Evolutionary conservation across 2,329 filamentous ascomycete genomes (phyloP).

Genomic region (Pseudopyricularia javanii): DNA sequence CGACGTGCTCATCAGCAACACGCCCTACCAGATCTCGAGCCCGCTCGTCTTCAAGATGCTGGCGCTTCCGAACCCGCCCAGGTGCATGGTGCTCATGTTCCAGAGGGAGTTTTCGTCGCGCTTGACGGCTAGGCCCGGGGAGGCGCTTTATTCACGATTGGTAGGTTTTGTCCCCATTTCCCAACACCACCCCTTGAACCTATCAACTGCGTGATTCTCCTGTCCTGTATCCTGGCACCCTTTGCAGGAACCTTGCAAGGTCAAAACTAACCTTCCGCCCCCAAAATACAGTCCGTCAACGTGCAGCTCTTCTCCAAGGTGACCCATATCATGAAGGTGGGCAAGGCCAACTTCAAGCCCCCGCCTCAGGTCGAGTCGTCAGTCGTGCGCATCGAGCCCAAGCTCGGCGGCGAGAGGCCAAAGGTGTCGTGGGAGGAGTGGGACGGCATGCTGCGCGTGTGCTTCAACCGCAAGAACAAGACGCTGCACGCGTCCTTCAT

Average conservation of each 20-base stretch:
- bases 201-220: too few relatives aligned
- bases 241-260: too few relatives aligned
- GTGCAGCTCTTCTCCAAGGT: constrained; percentile 72
- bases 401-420: constrained; percentile 62
- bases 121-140: constrained; percentile 75
- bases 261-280: background rate
- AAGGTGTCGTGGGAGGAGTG: constrained; percentile 89
- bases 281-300: constrained; percentile 51
- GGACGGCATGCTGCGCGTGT: constrained; percentile 75
- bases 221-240: too few relatives aligned
- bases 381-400: constrained; percentile 85
- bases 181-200: background rate
- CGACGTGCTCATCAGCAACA: constrained; percentile 70
- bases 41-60: constrained; percentile 83
- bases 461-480: constrained; percentile 80
- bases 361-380: constrained; percentile 86
- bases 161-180: background rate
- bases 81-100: constrained; percentile 58
- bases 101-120: constrained; percentile 90
- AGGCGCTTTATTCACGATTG: constrained; percentile 81
- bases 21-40: constrained; percentile 70
- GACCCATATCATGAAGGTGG: constrained; percentile 79
- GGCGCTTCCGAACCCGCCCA: constrained; percentile 66
- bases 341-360: constrained; percentile 86
- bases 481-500: constrained; percentile 74